Evolutionary conservation across 2,329 filamentous ascomycete species (phyloP).

Genomic region (Ophiostoma triangulosporum): DNA sequence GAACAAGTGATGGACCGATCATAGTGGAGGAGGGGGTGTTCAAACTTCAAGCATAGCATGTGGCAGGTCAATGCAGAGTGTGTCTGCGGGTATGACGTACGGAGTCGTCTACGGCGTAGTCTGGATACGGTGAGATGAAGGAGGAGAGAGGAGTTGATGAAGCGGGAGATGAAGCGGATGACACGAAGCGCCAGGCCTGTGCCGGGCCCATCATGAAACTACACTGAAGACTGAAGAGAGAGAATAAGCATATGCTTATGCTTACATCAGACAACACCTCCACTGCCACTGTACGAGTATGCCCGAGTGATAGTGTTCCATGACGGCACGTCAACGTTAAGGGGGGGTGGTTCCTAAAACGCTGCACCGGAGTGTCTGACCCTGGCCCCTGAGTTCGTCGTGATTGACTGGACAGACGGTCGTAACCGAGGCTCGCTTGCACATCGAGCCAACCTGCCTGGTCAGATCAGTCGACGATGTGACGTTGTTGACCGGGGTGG

Average conservation of each 20-base stretch:
- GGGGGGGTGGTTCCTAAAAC: constrained; percentile 2
- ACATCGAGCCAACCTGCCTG: neutral
- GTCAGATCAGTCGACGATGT: neutral
- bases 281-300: neutral
- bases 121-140: neutral
- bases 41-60: neutral
- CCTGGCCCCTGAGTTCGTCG: neutral
- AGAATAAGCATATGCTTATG: too few relatives aligned
- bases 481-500: neutral
- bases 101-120: neutral
- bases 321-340: too few relatives aligned
- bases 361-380: constrained; percentile 7
- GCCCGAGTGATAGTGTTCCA: too few relatives aligned
- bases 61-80: neutral
- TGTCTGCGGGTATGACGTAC: neutral
- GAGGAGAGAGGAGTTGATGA: neutral
- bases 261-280: neutral
- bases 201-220: neutral
- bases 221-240: neutral
- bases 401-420: too few relatives aligned
- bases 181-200: neutral
- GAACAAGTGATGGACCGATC: neutral
- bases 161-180: neutral
- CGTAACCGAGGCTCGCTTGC: neutral
- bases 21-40: neutral